phyloP scores from a whole-genome alignment of 129 eudicot species.

The Ambrosia trifida region DNA sequence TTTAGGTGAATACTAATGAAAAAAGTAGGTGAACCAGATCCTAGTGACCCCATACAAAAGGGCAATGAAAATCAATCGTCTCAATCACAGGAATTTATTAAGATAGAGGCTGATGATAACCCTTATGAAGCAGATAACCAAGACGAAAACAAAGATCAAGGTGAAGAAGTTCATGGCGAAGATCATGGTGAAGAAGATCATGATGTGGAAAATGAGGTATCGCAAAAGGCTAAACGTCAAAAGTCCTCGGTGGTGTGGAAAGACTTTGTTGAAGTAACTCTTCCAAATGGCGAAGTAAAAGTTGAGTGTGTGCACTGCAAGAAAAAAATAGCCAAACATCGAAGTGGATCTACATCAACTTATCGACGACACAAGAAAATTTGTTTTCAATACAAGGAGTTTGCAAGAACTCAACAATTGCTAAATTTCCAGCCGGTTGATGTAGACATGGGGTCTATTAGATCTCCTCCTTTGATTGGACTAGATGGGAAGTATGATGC shows the following conservation, averaged over 20 bases:
- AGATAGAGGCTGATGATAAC: neutral
- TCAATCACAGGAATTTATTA: neutral
- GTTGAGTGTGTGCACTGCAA: no score
- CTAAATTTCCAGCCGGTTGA: neutral
- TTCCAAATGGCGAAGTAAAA: neutral
- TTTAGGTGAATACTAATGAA: neutral
- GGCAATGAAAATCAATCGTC: neutral
- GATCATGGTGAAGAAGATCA: neutral
- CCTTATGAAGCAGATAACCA: neutral
- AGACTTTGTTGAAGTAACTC: neutral
- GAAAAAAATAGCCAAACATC: no score
- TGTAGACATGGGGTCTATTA: neutral
- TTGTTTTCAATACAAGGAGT: neutral
- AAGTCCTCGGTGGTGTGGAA: neutral
- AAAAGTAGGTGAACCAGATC: neutral
- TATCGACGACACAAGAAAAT: no score
- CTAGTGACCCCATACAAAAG: neutral
- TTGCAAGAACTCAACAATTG: neutral
- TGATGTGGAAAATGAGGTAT: neutral
- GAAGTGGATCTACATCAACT: no score
- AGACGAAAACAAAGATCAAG: neutral
- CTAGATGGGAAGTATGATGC: constrained; percentile 14
- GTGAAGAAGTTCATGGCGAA: neutral
- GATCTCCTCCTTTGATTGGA: neutral
- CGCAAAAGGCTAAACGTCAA: neutral